Evolutionary conservation across 495 filamentous ascomycete genomes (phyloP).

Genomic region (Lichina pygmaea): DNA sequence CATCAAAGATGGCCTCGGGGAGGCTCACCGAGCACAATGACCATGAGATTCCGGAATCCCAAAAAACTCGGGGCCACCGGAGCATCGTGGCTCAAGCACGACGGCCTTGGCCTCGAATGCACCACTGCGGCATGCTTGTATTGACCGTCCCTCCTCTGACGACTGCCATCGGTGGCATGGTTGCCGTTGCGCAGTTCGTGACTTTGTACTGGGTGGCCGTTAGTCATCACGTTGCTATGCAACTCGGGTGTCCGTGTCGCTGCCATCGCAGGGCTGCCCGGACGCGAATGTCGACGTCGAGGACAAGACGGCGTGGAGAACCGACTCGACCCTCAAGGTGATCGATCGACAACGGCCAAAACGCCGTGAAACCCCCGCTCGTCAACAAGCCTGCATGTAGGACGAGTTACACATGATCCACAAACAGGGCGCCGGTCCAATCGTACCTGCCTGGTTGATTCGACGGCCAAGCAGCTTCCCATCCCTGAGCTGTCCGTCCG

Average conservation of each 20-base stretch:
- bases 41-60: slow-evolving; percentile 90
- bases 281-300: background rate
- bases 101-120: slow-evolving; percentile 41
- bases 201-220: background rate
- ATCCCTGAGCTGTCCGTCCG: too few relatives aligned
- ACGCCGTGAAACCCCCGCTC: too few relatives aligned
- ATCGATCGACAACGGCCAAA: too few relatives aligned
- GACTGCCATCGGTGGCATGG: background rate
- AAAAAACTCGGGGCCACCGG: slow-evolving; percentile 52
- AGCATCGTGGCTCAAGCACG: slow-evolving; percentile 66
- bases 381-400: too few relatives aligned
- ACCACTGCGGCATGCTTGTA: slow-evolving; percentile 78
- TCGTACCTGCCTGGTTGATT: too few relatives aligned
- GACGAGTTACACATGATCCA: too few relatives aligned
- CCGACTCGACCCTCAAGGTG: too few relatives aligned
- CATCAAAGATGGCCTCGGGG: background rate
- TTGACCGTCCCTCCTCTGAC: slow-evolving; percentile 7
- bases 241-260: too few relatives aligned
- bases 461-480: too few relatives aligned
- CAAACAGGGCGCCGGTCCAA: too few relatives aligned
- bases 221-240: background rate
- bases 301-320: too few relatives aligned
- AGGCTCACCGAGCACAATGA: slow-evolving; percentile 54
- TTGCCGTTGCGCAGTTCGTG: background rate
- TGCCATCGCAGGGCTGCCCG: too few relatives aligned